These are phyloP conservation scores for Magnusiomyces sp. DNA, from an alignment of 1,139 yeast genomes.

Conservation along the genomic window DNA sequence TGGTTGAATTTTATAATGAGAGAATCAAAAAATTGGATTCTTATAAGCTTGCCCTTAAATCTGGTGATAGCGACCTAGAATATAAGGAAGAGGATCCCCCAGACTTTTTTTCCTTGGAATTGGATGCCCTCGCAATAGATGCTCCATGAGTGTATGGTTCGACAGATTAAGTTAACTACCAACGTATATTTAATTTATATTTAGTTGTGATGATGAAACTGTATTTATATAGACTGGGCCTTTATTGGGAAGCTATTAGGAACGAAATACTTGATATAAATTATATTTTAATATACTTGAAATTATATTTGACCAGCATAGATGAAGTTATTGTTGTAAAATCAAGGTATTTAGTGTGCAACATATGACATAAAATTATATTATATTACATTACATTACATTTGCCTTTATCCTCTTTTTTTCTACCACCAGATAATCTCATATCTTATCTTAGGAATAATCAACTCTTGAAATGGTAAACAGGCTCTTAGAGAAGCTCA, in stretches of 20 bases:
- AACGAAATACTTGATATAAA: too few relatives aligned
- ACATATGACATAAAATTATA: too few relatives aligned
- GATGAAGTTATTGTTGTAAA: too few relatives aligned
- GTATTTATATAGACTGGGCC: too few relatives aligned
- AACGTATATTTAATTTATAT: too few relatives aligned
- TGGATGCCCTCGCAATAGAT: constrained; percentile 11
- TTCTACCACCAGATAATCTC: background rate
- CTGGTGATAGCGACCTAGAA: background rate
- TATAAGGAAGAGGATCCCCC: background rate
- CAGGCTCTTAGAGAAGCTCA: background rate
- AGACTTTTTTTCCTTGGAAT: constrained; percentile 10
- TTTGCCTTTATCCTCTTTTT: background rate
- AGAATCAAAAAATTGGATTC: constrained; percentile 25
- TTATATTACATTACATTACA: background rate
- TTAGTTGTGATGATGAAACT: too few relatives aligned
- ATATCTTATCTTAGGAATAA: background rate
- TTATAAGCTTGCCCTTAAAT: background rate
- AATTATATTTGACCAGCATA: too few relatives aligned
- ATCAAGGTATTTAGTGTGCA: too few relatives aligned
- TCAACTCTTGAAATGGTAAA: background rate
- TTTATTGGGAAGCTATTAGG: too few relatives aligned
- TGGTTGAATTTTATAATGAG: constrained; percentile 70
- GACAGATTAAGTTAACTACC: background rate
- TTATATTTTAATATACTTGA: too few relatives aligned
- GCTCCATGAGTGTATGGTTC: background rate